Evolutionary conservation across 1,284 basidiomycete genomes (phyloP), one percentile per base, ranked within the genome.

Genomic region (Cystobasidium pallidum): DNA sequence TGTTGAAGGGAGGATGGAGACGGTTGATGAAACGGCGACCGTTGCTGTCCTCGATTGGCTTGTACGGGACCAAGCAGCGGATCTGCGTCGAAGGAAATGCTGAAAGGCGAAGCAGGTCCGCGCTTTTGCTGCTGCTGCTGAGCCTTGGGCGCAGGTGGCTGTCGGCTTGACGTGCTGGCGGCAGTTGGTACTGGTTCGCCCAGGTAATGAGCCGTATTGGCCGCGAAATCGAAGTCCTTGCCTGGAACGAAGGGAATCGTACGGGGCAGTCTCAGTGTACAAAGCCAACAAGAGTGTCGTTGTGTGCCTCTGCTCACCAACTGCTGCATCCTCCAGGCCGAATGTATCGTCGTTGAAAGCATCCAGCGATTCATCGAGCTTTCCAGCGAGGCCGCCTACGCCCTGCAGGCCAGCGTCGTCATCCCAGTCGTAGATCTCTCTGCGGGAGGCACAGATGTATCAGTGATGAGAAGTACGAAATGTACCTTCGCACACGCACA

Each of bases 311-410:
- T 88, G 55, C 83, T 78, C 47, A 83, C 91, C 34, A 45, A 61
- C 32, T 47, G 47, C 78, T 28, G 76, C 75, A 52, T 77, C 78
- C 36, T 68, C 78, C 49, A 83, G 86, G 45, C 94, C 95, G 83
- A 99, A 99, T 1, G 95, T 99, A 83, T 96, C 93, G 79, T 96
- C 92, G 81, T 97, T 96, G 77, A 93, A 80, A 75, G 94, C 92
- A 84, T 96, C 93, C 62, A 88, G 88, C 45, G 88, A 88, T 81
- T 98, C 95, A 77, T 90, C 88, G 73, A 97, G 85, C 72, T 87
- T 87, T 81, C 91, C 90, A 55, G 90, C 93, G 11, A 94, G 87
- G 54, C 36, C 59, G 54, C 36, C 59, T 17, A 57, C 32, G 24
- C 62, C 62, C 51, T 64, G 62, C 0, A 64, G 62, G 30, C 62